Conservation (phyloP, 2,329 filamentous ascomycete genomes). For the Dactylellina sp. region DNA sequence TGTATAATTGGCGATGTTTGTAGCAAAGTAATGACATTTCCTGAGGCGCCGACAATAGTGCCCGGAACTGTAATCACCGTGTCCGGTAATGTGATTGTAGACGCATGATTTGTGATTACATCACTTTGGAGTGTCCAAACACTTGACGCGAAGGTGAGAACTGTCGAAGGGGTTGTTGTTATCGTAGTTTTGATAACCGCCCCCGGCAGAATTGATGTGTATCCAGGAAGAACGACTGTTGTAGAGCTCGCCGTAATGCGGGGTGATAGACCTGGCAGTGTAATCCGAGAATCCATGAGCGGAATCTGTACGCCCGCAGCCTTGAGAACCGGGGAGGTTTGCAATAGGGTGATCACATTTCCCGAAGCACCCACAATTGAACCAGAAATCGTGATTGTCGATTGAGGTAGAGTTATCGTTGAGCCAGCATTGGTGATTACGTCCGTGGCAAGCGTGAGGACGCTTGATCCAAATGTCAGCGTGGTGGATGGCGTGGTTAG, state of each 20-base stretch:
- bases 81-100: constrained; percentile 7
- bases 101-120: constrained; percentile 16
- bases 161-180: neutral
- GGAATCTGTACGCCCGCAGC: neutral
- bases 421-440: constrained; percentile 3
- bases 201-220: constrained; percentile 8
- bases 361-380: constrained; percentile 4
- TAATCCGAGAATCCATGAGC: neutral
- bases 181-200: neutral
- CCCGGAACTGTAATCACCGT: constrained; percentile 3
- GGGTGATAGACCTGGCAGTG: neutral
- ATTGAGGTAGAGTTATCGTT: neutral
- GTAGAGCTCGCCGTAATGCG: constrained; percentile 9
- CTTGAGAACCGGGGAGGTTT: neutral
- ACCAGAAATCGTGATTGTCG: neutral
- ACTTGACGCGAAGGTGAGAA: neutral
- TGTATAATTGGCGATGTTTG: constrained; percentile 6
- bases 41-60: neutral
- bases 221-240: constrained; percentile 4
- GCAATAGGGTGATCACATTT: neutral
- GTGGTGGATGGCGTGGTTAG: constrained; percentile 1
- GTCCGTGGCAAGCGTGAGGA: neutral
- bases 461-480: constrained; percentile 6
- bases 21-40: constrained; percentile 10
- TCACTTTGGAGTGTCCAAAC: constrained; percentile 15